Evolutionary conservation across 2,329 filamentous ascomycete species (phyloP), one percentile per base, ranked within the genome.

Genomic region (Cladosporium sp.): DNA sequence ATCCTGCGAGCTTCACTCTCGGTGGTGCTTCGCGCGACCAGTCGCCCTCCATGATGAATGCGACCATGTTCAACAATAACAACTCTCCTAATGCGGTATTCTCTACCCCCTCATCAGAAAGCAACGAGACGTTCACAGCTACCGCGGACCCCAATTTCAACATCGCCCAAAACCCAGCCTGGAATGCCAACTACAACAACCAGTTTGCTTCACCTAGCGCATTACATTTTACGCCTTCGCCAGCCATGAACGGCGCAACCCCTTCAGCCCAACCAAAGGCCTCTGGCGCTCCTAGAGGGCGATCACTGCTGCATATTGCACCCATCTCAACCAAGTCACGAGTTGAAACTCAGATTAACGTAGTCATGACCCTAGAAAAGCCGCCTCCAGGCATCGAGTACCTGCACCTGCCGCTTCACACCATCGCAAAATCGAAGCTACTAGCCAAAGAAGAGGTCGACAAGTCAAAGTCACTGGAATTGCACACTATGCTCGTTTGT

Each of bases 321-420:
- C 65, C 66, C 7, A 67, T 68, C 22, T 62, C 64, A 7, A 59
- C 67, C 50, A 97, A 96, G 69, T 95, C 91, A 13, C 84, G 93
- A 18, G 93, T 97, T 15, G 93, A 98, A 72, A 97, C 93, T 0
- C 93, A 97, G 65, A 96, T 97, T 59, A 88, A 87, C 7, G 88
- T 96, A 58, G 85, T 85, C 61, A 78, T 97, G 68, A 86, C 84
- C 0, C 70, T 97, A 33, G 84, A 83, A 51, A 83, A 86, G 16
- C 73, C 95, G 40, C 90, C 91, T 1, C 72, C 77, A 0, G 85
- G 86, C 9, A 81, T 91, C 51, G 87, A 85, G 56, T 88, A 85
- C 64, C 73, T 97, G 43, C 90, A 94, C 62, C 78, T 98, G 13
- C 93, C 92, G 4, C 83, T 85, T 3, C 85, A 96, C 64, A 94